Evolutionary conservation across 345 rosid species (phyloP), one percentile per base, ranked within the genome.

Genomic region (Hirschfeldia incana): DNA sequence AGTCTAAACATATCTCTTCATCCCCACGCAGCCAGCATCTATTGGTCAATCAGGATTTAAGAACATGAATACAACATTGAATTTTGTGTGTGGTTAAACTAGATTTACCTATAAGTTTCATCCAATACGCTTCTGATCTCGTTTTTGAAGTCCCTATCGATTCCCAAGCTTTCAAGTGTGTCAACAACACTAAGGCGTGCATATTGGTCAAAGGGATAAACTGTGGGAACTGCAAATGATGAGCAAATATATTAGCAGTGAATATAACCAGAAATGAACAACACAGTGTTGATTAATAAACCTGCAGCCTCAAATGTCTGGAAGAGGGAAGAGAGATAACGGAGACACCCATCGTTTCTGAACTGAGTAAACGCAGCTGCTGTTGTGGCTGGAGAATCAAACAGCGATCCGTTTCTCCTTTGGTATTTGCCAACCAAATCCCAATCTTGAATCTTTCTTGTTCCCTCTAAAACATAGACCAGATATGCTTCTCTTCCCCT

Each of bases 301-400:
- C 95, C 97, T 87, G 90, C 91, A 85, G 84, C 72, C n/a, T 85
- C 88, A 37, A 85, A 91, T 78, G 88, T 92, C 80, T 85, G 83
- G 39, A 94, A 36, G 78, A 87, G 81, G 5, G 83, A 78, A 8
- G 30, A 73, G 69, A 94, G 93, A 65, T 94, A 94, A 30, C 32
- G 79, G 69, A 92, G 89, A 80, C 97, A 92, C 3, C 80, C 81
- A 65, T 82, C 81, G 75, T 91, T 84, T 27, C 82, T 83, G 69
- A 85, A 80, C 73, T 84, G 88, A 53, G 76, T 76, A 79, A 86
- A 80, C 60, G 94, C 91, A 62, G 91, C 92, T 42, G 97, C 98
- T 62, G 98, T 89, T 79, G 97, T 66, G 15, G 98, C 88, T 66
- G 98, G 98, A 73, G 97, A 94, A 82, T 94, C 85, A 70, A 88